Evolutionary conservation across 106 monocot genomes (phyloP).

Genomic region (Chionographis japonica): DNA sequence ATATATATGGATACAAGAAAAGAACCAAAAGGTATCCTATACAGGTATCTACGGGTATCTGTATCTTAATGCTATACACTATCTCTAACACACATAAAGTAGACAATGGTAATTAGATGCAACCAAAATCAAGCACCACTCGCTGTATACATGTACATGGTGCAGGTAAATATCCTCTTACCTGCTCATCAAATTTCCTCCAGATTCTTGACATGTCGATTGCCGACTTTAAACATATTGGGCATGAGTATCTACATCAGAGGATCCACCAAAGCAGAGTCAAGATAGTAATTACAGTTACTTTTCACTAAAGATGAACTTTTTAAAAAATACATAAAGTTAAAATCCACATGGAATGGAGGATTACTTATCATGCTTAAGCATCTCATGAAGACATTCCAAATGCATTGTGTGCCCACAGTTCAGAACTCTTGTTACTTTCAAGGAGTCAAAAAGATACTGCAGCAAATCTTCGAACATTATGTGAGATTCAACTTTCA

Average conservation of each 20-base stretch:
- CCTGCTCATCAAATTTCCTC: conserved; percentile 63
- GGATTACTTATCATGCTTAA: conserved; percentile 68
- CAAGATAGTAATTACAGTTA: neutral
- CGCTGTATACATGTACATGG: neutral
- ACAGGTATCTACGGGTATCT: no score
- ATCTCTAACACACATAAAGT: no score
- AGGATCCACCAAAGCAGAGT: conserved; percentile 5
- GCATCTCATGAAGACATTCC: conserved; percentile 64
- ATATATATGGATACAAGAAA: no score
- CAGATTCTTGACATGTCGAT: conserved; percentile 64
- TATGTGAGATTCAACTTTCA: conserved; percentile 4
- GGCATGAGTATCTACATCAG: conserved; percentile 53
- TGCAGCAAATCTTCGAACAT: conserved; percentile 32
- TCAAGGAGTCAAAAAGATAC: conserved; percentile 91
- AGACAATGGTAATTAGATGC: no score
- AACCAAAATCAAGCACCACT: no score
- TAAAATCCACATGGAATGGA: neutral
- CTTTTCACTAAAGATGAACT: no score
- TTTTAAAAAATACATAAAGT: no score
- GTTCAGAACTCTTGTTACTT: conserved; percentile 66
- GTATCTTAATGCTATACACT: no score
- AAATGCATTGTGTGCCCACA: conserved; percentile 91
- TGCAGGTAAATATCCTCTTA: conserved; percentile 5
- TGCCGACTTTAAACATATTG: conserved; percentile 68
- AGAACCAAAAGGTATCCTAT: no score